Base-by-base conservation (phyloP, 495 filamentous ascomycete genomes). In the Penicillium psychrofluorescens region DNA sequence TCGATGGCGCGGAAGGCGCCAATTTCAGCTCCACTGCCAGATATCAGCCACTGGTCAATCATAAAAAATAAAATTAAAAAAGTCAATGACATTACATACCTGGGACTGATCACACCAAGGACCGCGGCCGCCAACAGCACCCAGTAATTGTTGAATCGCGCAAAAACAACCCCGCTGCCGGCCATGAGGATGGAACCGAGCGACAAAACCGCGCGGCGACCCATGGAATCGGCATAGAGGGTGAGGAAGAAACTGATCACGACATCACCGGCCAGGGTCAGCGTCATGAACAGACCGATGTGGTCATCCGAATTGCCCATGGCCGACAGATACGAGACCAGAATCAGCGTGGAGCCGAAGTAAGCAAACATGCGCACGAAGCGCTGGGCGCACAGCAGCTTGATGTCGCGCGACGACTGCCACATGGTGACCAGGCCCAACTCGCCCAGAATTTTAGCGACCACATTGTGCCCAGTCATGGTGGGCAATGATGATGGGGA, bases 261-360 rank as follows among this genome's bases (percentile, higher is more conserved):
- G 2, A 86, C 83, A 67, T 95, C 89, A 27, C 89, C 88, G 12
- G 86, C 64, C 41, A 94, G 64, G 0, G 89, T 95, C 38, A 91
- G 63, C 4, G 85, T 89, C 87, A 95, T 95, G 61, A 95, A 92
- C 5, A 90, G 70, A 11, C 89, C 89, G 35, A 86, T 90, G n/a
- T 70, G 70, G n/a, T 78, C 71, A 52, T 87, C 80, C 0, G 84
- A 74, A 49, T 83, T 77, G 9, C 69, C 71, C 14, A 92, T 63
- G 6, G 77, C 76, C 0, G 77, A 77, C 36, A 94, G 74, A 55
- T 85, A 82, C 4, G 77, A 76, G 8, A 80, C 88, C 11, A 92
- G 73, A 39, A 95, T 83, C 16, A 95, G 70, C 0, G 84, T 83
- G 11, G 80, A 81, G 13, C 76, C 78, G 33, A 86, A 86, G 52